Base-by-base conservation (phyloP, 768 basidiomycete species). In the Postia placenta region DNA sequence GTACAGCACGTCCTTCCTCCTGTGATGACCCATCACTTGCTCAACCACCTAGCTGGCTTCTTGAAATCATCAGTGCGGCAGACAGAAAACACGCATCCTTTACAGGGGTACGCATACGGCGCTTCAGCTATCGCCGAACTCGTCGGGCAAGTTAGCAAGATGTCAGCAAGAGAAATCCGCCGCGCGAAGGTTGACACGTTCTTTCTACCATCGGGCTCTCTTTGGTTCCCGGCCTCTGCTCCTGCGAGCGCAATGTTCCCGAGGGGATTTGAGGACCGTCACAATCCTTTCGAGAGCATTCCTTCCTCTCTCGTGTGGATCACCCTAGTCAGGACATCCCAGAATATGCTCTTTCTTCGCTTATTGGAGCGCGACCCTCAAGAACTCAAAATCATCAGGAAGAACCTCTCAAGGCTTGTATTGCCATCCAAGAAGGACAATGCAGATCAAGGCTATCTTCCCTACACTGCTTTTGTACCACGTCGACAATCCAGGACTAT, bases 31-130 rank as follows among this genome's bases (percentile, higher is more conserved):
- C 80, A 89, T 61, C 71, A 78, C 55, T 59, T 85, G 17, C 82
- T 88, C 68, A 88, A 87, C 58, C 75, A 83, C 56, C 62, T 89
- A 5, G 75, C 80, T 11, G 87, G 87, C 1, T 82, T 80, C 48
- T 62, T 91, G 54, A 86, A 84, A 59, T 66, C 68, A 42, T 56
- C 70, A 27, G 65, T 79, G 19, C 72, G 74, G 28, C 70, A 78
- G 38, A 52, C 64, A 4, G 76, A 75, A 1, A 62, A 64, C 9
- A 48, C 58, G 1, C 70, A 78, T 33, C 62, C 76, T 11, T 66
- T 86, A 14, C 64, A 66, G 24, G 72, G 74, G 30, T 85, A 80
- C 60, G 77, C 79, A 4, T 71, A 74, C 47, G 66, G 71, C 11
- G 63, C 82, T 5, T 79, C 86, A 1, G 59, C 82, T n/a, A 65